Evolutionary conservation across 305 asterid species (phyloP), one percentile per base, ranked within the genome.

Genomic region (Withania somnifera): DNA sequence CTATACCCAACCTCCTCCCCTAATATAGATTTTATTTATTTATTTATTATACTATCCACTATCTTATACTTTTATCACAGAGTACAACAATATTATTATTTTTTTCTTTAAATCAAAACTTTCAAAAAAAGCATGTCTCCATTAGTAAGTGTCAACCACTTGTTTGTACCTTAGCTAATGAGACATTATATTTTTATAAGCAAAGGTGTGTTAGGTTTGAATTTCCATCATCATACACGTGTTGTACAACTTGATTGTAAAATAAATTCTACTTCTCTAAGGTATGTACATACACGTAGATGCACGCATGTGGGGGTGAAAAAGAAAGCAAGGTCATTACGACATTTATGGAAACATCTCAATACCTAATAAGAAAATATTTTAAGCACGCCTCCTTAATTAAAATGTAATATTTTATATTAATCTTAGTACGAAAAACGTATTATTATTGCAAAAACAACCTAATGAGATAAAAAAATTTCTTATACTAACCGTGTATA

Each of bases 221-320:
- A 73, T 30, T 73, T 73, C 36, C 63, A 82, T 82, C 81, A 73
- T 58, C 84, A 82, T 38, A 82, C 81, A 82, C 81, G 84, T 54
- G 81, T 36, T 79, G 38, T 58, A 26, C 73, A 61, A 22, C 68
- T 79, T 79, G 73, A 8, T 38, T 79, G 28, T 30, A 78, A 36
- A 34, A 20, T 54, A 61, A 26, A n/a, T 57, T 58, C 54, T 54
- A 26, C 60, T 73, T 47, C 17, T 73, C 42, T 73, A 47, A 73
- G 42, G 79, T 47, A 66, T n/a, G 51, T 66, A 57, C 17, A 1
- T 32, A 47, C 60, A 64, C 75, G 14, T 73, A 73, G 40, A 73
- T 47, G 54, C 79, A 73, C 17, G 9, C 60, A 73, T 47, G 58
- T 73, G 42, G 7, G 7, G 69, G 42, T 73, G 17, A 47, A 73